These are phyloP conservation scores for Penicillium fuscoglaucum DNA, from an alignment of 2,329 filamentous ascomycete species.

Conservation along the genomic window DNA sequence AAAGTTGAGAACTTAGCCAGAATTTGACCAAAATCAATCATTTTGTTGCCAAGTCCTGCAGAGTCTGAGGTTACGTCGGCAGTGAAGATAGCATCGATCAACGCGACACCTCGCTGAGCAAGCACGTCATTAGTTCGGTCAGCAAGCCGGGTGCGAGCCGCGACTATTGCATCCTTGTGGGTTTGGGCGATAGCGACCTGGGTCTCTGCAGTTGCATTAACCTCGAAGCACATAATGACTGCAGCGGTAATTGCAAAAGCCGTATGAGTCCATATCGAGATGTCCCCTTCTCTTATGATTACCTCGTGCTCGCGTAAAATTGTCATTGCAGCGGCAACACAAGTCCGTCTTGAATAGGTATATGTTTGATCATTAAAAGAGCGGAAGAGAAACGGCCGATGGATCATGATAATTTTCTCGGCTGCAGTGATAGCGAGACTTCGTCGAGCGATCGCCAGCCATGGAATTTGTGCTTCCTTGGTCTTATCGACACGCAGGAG, in stretches of 20 bases:
- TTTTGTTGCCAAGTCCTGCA: slow-evolving; percentile 5
- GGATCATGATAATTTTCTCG: slow-evolving; percentile 48
- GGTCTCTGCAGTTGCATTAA: slow-evolving; percentile 20
- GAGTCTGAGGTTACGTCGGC: slow-evolving; percentile 13
- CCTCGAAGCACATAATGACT: slow-evolving; percentile 31
- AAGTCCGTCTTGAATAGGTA: slow-evolving; percentile 38
- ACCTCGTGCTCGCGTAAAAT: slow-evolving; percentile 35
- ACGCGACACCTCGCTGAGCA: slow-evolving; percentile 28
- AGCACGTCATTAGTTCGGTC: slow-evolving; percentile 23
- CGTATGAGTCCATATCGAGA: slow-evolving; percentile 31
- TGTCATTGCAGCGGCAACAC: slow-evolving; percentile 42
- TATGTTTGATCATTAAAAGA: slow-evolving; percentile 37
- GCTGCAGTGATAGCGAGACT: slow-evolving; percentile 42
- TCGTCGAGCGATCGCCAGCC: slow-evolving; percentile 38
- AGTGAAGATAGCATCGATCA: slow-evolving; percentile 29
- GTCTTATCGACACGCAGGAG: slow-evolving; percentile 31
- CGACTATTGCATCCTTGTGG: slow-evolving; percentile 25
- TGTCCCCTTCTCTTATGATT: slow-evolving; percentile 26
- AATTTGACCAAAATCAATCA: slow-evolving; percentile 25
- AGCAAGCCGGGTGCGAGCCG: slow-evolving; percentile 25
- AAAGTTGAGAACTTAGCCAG: slow-evolving; percentile 26
- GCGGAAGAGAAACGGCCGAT: slow-evolving; percentile 40
- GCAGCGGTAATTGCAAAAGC: slow-evolving; percentile 31
- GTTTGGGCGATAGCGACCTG: slow-evolving; percentile 16
- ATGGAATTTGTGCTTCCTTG: slow-evolving; percentile 33